Base-by-base conservation (phyloP, 305 asterid species). In the Fraxinus xanthoxyloides region DNA sequence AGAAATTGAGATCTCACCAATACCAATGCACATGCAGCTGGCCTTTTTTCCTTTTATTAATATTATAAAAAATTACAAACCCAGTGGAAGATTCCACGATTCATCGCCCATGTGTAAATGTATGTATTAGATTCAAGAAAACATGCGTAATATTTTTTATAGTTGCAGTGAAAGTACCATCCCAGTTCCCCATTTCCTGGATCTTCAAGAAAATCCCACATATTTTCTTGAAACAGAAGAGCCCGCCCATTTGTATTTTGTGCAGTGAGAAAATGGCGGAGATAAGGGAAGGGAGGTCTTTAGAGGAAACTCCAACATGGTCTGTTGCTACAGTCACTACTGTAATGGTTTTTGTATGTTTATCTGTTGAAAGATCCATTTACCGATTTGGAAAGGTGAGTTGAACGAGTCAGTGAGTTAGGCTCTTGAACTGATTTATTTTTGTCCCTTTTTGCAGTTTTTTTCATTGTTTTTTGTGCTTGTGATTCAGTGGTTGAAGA, bases 321-420 rank as follows among this genome's bases (percentile, higher is more conserved):
- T 89, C 98, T n/a, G 98, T 95, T 80, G 98, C 98, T 78, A 84
- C 97, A n/a, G 97, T 93, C 77, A 93, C 91, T 31, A 93, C 98
- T 35, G 92, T 92, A 48, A 89, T 95, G 98, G 98, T 95, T 79
- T 95, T 95, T 75, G 89, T 92, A 51, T 93, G 98, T 82, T 90
- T 95, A 80, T 90, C 94, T 75, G 91, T 88, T 67, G 90, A 95
- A 84, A 87, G 98, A 82, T 92, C 97, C 83, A 93, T 95, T 84
- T 95, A 91, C 90, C 86, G 92, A 87, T 93, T 91, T 78, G 97
- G 98, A 76, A 92, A 84, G 97, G 98, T 93, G 26, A 85, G 91
- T 84, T 8, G 4, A 10, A 6, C 36, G 24, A 40, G 40, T 28
- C 48, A 23, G 23, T 28, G 72, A 4, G 24, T 76, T 8, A 10